A percentile compares a stretch with the other conserved stretches of the same genome.
Conservation (phyloP, 768 basidiomycete genomes). For the Xanthoconium purpureum region DNA sequence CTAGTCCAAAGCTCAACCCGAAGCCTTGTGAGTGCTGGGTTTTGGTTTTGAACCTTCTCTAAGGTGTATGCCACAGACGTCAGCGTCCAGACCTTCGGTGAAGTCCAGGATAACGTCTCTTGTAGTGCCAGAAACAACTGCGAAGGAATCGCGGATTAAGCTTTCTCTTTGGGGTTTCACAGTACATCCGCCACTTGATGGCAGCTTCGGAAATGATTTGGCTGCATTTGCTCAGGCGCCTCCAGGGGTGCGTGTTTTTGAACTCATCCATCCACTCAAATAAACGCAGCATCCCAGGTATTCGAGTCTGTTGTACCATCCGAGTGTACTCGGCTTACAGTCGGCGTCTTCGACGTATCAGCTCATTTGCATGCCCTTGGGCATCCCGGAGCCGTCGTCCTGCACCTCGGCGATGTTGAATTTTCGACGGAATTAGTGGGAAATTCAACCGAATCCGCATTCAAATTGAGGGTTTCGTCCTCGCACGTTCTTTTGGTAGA, state of each 20-base stretch:
- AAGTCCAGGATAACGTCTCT: slow-evolving; percentile 68
- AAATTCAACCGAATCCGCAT: slow-evolving; percentile 52
- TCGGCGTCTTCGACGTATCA: slow-evolving; percentile 66
- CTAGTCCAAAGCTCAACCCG: slow-evolving; percentile 56
- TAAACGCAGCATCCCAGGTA: slow-evolving; percentile 42
- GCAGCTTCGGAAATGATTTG: slow-evolving; percentile 62
- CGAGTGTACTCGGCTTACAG: slow-evolving; percentile 72
- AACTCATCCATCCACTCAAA: slow-evolving; percentile 1
- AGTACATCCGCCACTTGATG: slow-evolving; percentile 57
- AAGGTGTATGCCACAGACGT: slow-evolving; percentile 34
- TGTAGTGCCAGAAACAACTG: slow-evolving; percentile 51
- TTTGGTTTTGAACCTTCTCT: not conserved
- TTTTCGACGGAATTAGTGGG: slow-evolving; percentile 73
- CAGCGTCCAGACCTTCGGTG: slow-evolving; percentile 47
- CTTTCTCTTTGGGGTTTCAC: slow-evolving; percentile 63
- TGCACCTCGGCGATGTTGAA: slow-evolving; percentile 63
- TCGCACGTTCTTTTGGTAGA: slow-evolving; percentile 55
- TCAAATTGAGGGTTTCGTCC: slow-evolving; percentile 47
- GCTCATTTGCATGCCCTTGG: slow-evolving; percentile 55
- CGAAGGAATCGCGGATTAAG: slow-evolving; percentile 79
- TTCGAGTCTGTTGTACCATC: slow-evolving; percentile 93
- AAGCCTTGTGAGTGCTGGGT: slow-evolving; percentile 48
- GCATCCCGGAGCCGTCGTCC: slow-evolving; percentile 62
- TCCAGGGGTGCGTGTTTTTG: slow-evolving; percentile 65
- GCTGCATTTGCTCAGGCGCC: slow-evolving; percentile 72